These are phyloP conservation scores for Scortechinia acanthostroma DNA, from an alignment of 2,329 filamentous ascomycete species.

Conservation along the genomic window DNA sequence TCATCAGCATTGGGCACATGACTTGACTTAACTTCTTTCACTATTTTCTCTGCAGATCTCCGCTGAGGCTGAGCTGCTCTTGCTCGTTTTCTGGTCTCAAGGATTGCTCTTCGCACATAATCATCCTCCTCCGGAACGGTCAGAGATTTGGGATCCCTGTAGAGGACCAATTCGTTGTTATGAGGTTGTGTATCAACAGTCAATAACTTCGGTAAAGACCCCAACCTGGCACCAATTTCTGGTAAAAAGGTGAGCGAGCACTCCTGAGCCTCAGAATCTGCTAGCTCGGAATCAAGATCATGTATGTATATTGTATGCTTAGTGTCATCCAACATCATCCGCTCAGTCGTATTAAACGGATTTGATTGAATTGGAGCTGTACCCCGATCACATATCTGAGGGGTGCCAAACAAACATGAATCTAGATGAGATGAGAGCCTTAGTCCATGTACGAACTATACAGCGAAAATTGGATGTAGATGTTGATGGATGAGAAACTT, in stretches of 20 bases:
- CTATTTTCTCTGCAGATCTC: background rate
- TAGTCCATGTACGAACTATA: too few relatives aligned
- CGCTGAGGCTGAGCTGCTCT: background rate
- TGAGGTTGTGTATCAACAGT: background rate
- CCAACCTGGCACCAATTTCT: background rate
- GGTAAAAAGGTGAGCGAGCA: constrained; percentile 14
- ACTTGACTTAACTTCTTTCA: background rate
- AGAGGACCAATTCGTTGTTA: background rate
- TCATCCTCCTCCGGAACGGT: background rate
- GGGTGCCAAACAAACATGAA: too few relatives aligned
- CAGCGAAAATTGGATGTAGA: too few relatives aligned
- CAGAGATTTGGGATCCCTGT: background rate
- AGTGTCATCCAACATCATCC: constrained; percentile 78
- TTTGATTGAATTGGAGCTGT: constrained; percentile 7
- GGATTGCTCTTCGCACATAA: background rate
- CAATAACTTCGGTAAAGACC: background rate
- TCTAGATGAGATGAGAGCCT: too few relatives aligned
- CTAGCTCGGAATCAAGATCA: constrained; percentile 79
- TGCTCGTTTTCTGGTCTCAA: background rate
- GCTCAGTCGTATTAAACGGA: constrained; percentile 42
- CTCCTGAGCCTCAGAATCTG: constrained; percentile 47
- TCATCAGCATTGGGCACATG: background rate
- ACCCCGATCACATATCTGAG: constrained; percentile 7
- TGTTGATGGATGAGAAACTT: too few relatives aligned
- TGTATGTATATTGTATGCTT: constrained; percentile 85